A percentile compares a stretch with the other conserved stretches of the same genome.
phyloP scores from a whole-genome alignment of 495 filamentous ascomycete genomes.

The Rhizodiscina lignyota region DNA sequence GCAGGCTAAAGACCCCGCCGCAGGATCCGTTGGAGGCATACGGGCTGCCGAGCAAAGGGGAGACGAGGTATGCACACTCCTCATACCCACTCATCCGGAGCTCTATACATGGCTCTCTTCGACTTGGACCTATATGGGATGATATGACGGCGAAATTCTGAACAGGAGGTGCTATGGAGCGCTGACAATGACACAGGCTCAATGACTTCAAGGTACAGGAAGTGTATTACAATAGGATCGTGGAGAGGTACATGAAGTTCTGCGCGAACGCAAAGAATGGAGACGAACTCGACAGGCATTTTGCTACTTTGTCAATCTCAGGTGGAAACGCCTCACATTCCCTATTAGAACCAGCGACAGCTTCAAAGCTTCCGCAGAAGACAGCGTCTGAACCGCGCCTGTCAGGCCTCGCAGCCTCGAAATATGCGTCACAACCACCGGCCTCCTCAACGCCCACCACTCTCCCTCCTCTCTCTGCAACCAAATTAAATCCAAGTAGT shows the following conservation, averaged over 20 bases:
- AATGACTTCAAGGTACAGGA: constrained; percentile 62
- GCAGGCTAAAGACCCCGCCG: constrained; percentile 53
- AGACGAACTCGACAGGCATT: constrained; percentile 53
- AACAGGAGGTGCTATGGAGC: too few relatives aligned
- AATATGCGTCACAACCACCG: neutral
- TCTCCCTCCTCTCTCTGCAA: constrained; percentile 16
- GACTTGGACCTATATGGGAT: neutral
- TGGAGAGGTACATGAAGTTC: constrained; percentile 73
- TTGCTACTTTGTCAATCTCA: constrained; percentile 43
- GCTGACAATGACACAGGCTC: constrained; percentile 38
- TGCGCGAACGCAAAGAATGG: constrained; percentile 46
- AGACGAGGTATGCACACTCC: constrained; percentile 26
- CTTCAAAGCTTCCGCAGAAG: constrained; percentile 13
- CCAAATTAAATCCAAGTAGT: neutral
- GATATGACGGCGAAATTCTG: neutral
- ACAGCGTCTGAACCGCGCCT: neutral
- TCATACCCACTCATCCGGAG: constrained; percentile 1
- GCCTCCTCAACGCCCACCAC: constrained; percentile 1
- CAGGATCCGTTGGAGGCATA: constrained; percentile 58
- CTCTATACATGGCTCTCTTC: neutral
- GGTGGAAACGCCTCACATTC: too few relatives aligned
- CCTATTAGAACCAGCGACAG: too few relatives aligned
- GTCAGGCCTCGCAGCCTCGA: neutral
- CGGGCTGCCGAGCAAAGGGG: constrained; percentile 78
- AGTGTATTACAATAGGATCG: constrained; percentile 70